Evolutionary conservation across 306 rosid species (phyloP).

Genomic region (Dicorynia guianensis): DNA sequence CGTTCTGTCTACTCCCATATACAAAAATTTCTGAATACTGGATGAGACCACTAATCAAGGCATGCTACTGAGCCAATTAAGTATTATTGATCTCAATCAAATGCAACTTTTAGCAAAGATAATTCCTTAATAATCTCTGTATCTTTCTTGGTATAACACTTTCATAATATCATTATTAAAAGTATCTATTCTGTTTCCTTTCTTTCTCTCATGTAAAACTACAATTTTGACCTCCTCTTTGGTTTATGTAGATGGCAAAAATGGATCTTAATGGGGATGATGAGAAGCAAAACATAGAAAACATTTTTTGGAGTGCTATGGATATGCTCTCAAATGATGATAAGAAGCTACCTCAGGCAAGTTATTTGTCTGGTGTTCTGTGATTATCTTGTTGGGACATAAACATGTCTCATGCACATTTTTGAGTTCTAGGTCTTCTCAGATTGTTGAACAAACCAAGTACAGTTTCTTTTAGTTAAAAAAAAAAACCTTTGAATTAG

Average conservation of each 20-base stretch:
- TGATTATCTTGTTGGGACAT: not conserved
- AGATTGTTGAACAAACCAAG: conserved; percentile 29
- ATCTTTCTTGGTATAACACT: not conserved
- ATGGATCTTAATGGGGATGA: conserved; percentile 88
- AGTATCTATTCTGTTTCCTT: not conserved
- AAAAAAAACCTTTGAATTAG: not conserved
- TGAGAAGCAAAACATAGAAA: conserved; percentile 80
- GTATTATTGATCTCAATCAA: not conserved
- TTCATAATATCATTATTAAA: not conserved
- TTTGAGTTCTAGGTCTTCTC: conserved; percentile 3
- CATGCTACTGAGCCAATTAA: too few relatives aligned
- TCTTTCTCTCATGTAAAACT: not conserved
- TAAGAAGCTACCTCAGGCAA: conserved; percentile 97
- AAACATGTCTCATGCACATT: conserved; percentile 3
- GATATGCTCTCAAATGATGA: conserved; percentile 97
- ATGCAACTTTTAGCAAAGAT: not conserved
- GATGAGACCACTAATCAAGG: not conserved
- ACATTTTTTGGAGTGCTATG: conserved; percentile 96
- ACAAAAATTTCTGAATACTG: too few relatives aligned
- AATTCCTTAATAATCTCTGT: not conserved
- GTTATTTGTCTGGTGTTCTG: conserved; percentile 32
- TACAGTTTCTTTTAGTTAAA: conserved; percentile 22
- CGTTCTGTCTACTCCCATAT: not conserved
- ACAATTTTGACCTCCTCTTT: conserved; percentile 31
- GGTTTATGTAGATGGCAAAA: conserved; percentile 80